Evolutionary conservation across 163 green algal genomes (phyloP), one percentile per base, ranked within the genome.

Genomic region (Trebouxia gelatinosa): DNA sequence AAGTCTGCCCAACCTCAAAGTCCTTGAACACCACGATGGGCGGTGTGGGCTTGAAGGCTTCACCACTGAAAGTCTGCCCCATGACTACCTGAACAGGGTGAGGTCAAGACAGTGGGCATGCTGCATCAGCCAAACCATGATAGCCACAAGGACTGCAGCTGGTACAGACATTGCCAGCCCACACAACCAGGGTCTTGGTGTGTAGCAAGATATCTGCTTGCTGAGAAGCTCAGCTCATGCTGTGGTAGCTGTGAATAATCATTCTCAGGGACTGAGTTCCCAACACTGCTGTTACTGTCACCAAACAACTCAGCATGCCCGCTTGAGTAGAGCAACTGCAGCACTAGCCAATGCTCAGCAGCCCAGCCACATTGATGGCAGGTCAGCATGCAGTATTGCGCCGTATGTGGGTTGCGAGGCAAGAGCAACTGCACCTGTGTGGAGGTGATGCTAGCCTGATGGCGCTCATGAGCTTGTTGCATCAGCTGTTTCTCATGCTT

Each of bases 11-110:
- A 39, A 88, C 76, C 19, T 89, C 87, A 59, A 88, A 86, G 82
- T 93, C 89, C 50, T 84, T 84, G 84, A 93, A 93, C 46, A 87
- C 39, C 21, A 91, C 65, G 32, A 87, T 58, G 5, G 76, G 13
- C 1, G 90, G 90, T 5, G 81, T 88, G 21, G 88, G 51, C n/a
- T 90, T 83, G 81, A 94, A 94, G 2, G 88, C 86, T 37, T 61
- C 32, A 16, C 88, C 87, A 16, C 70, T 61, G 78, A 92, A 91
- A 34, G 84, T 78, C 5, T 82, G 82, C 0, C 87, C 86, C 82
- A 87, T 88, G 26, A 89, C 83, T 0, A 81, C 82, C 85, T 88
- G 82, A 2, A 57, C 32, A 50, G 5, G 26, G 1, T 43, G 2
- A 7, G 34, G 40, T 5, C 4, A 50, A 50, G 32, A 13, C 34